Percentiles rank a stretch among this genome's conserved stretches.
Conservation (phyloP, 306 rosid genomes). For the Corylus avellana region DNA sequence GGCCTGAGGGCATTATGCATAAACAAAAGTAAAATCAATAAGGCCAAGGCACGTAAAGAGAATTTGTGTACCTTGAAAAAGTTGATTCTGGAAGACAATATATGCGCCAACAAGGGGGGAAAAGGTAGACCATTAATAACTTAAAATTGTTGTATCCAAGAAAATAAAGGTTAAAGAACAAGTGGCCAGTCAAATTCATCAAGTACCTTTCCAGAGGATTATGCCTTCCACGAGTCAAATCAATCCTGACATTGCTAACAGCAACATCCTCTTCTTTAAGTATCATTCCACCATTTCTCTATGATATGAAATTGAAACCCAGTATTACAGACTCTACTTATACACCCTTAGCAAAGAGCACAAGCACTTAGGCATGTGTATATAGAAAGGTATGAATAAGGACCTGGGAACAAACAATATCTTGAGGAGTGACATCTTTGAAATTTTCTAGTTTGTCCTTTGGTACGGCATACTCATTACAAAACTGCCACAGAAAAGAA, state of each 20-base stretch:
- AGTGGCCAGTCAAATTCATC: slow-evolving; percentile 6
- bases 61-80: slow-evolving; percentile 74
- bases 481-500: slow-evolving; percentile 50
- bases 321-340: slow-evolving; percentile 6
- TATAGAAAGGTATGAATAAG: slow-evolving; percentile 11
- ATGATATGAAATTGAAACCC: slow-evolving; percentile 24
- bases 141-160: background rate
- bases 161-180: slow-evolving; percentile 19
- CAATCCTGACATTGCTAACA: slow-evolving; percentile 79
- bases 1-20: background rate
- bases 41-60: slow-evolving; percentile 1
- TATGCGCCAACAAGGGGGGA: slow-evolving; percentile 44
- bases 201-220: slow-evolving; percentile 89
- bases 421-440: slow-evolving; percentile 84
- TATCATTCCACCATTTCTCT: slow-evolving; percentile 80
- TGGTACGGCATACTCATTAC: slow-evolving; percentile 95
- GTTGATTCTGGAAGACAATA: slow-evolving; percentile 60
- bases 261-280: slow-evolving; percentile 83
- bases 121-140: slow-evolving; percentile 6
- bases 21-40: slow-evolving; percentile 6
- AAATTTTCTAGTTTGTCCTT: slow-evolving; percentile 72
- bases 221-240: slow-evolving; percentile 87
- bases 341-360: slow-evolving; percentile 22
- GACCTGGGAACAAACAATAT: slow-evolving; percentile 86
- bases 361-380: slow-evolving; percentile 6